Evolutionary conservation across 805 yeast species (phyloP).

Genomic region (Yamadazyma ubonensis): DNA sequence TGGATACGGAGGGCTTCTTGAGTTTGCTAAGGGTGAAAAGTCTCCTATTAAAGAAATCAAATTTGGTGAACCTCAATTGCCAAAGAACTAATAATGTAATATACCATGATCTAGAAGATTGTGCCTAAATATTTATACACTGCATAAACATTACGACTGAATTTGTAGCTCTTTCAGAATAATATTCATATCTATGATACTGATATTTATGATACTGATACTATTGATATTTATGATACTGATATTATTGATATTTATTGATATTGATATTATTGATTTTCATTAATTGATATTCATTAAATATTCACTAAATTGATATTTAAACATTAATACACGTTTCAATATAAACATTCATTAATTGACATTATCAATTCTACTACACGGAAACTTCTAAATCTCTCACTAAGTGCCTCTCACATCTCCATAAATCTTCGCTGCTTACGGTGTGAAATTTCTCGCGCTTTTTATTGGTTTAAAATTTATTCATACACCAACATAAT

Average conservation of each 20-base stretch:
- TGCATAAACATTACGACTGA: no score
- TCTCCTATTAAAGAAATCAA: conserved; percentile 38
- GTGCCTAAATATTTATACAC: not conserved
- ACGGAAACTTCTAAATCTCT: not conserved
- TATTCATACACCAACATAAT: conserved; percentile 6
- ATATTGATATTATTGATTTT: no score
- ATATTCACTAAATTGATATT: no score
- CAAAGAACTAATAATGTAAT: conserved; percentile 5
- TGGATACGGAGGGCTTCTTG: conserved; percentile 32
- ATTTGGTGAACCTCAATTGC: conserved; percentile 38
- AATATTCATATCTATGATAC: no score
- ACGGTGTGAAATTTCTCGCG: conserved; percentile 11
- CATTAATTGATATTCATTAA: no score
- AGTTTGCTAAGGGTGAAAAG: conserved; percentile 36
- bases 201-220: no score
- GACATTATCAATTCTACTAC: no score
- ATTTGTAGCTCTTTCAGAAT: no score
- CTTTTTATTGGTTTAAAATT: conserved; percentile 10
- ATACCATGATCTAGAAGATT: not conserved
- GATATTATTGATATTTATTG: no score
- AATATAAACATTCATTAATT: no score
- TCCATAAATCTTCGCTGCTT: conserved; percentile 4
- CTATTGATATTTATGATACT: no score
- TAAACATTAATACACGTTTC: no score
- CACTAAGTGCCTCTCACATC: not conserved